These are phyloP conservation scores for Lachnellula subtilissima DNA, from an alignment of 2,329 filamentous ascomycete genomes.

Conservation along the genomic window DNA sequence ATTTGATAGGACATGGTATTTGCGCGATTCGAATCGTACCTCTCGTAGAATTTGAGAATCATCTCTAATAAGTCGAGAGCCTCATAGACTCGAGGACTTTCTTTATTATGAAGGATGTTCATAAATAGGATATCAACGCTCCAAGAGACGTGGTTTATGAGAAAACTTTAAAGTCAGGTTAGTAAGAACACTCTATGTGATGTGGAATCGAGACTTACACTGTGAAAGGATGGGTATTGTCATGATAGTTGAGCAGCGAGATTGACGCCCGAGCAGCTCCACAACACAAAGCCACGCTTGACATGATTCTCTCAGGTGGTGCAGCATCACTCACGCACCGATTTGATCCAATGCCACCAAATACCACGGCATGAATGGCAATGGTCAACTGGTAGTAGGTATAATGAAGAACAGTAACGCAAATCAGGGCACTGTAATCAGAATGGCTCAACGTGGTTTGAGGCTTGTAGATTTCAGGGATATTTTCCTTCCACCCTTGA, in stretches of 20 bases:
- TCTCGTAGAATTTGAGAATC: slow-evolving; percentile 9
- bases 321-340: neutral
- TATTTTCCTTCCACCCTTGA: slow-evolving; percentile 9
- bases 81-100: slow-evolving; percentile 5
- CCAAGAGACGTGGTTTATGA: slow-evolving; percentile 15
- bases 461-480: slow-evolving; percentile 9
- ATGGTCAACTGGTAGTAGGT: slow-evolving; percentile 15
- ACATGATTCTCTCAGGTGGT: slow-evolving; percentile 8
- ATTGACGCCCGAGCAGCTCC: slow-evolving; percentile 14
- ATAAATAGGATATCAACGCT: slow-evolving; percentile 17
- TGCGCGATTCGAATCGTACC: slow-evolving; percentile 7
- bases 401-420: slow-evolving; percentile 13
- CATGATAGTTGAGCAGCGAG: slow-evolving; percentile 11
- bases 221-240: slow-evolving; percentile 12
- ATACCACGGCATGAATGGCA: slow-evolving; percentile 12
- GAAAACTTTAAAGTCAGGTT: slow-evolving; percentile 3
- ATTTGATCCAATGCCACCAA: slow-evolving; percentile 4
- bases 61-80: slow-evolving; percentile 10
- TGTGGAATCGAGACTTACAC: slow-evolving; percentile 2
- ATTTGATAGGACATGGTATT: slow-evolving; percentile 4
- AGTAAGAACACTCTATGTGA: neutral
- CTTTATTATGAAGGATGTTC: slow-evolving; percentile 16
- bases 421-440: slow-evolving; percentile 5
- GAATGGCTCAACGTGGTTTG: slow-evolving; percentile 1
- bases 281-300: slow-evolving; percentile 14